Evolutionary conservation across 257 asterid species (phyloP), one percentile per base, ranked within the genome.

Genomic region (Rubia yunnanensis): DNA sequence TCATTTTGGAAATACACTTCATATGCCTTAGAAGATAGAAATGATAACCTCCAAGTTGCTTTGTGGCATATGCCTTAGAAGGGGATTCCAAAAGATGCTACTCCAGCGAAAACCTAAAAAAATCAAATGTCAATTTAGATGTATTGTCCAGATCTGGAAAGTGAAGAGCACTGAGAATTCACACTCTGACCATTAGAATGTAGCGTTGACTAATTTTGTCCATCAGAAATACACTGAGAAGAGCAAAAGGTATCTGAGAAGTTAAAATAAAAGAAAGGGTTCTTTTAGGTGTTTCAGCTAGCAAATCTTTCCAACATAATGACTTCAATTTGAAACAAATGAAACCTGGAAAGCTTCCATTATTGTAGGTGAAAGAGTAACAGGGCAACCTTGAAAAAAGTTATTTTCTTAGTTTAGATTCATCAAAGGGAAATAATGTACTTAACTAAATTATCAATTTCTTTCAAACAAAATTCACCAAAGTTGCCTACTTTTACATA

Each of bases 1-100:
- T 30, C 97, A 95, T 72, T 79, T 31, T 64, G 90, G 90, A 85
- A 82, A 67, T 82, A 85, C 67, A 84, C 70, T 68, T 67, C 38
- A 56, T 72, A 15, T 68, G 48, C 61, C 76, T 65, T 67, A n/a
- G n/a, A n/a, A n/a, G n/a, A n/a, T n/a, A n/a, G n/a, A n/a, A n/a
- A n/a, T n/a, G n/a, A n/a, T n/a, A n/a, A n/a, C n/a, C n/a, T n/a
- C n/a, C n/a, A n/a, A n/a, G n/a, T n/a, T n/a, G n/a, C n/a, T n/a
- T n/a, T n/a, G n/a, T n/a, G n/a, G n/a, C n/a, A n/a, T n/a, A n/a
- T n/a, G n/a, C n/a, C n/a, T n/a, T n/a, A n/a, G n/a, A n/a, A n/a
- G n/a, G n/a, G n/a, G n/a, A 74, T 58, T 72, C 80, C 83, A 5
- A 60, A 28, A 60, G 80, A 74, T 52, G 83, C 63, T 73, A 77